Evolutionary conservation across 805 yeast species (phyloP), one percentile per base, ranked within the genome.

Genomic region (Priceomyces haplophilus): DNA sequence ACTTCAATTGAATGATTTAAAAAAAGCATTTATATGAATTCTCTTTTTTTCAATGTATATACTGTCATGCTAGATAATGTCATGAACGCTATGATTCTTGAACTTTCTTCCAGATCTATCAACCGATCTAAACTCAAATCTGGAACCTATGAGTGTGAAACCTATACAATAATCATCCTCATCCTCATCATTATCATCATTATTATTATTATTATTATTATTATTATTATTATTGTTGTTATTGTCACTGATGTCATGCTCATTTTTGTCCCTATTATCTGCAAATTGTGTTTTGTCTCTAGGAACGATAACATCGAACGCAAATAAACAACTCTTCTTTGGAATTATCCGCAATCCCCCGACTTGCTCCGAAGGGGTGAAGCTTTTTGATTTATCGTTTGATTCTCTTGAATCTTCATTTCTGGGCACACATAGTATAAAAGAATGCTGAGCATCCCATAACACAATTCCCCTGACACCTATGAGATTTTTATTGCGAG

Each of bases 81-180:
- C 85, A 45, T 78, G 84, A 29, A 86, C 88, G 24, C 78, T 76
- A 51, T 84, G 93, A 44, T 82, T 78, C 65, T 90, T 90, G 71
- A 88, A 88, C 67, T 90, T 88, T 53, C 85, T 79, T 18, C 83
- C 86, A 0, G 95, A 80, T 44, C 98, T 72, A 53, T 90, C 97
- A 7, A 79, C 79, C 33, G 90, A 73, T 58, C 95, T 74, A 46
- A 82, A 77, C 46, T 81, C 79, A 51, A 90, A 76, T 45, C 97
- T 69, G 34, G 88, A 83, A 1, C 98, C 98, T 7, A 89, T 62
- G 7, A 88, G 75, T 11, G 83, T 75, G 57, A 87, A 85, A 15
- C 75, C 76, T 12, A 82, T 50, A 17, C 66, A 63, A 20, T 59
- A 59, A 2, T 56, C 55, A 1, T 71, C 70, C 1, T 59, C 70